Base-by-base conservation (phyloP, 2,329 filamentous ascomycete species). In the Ceratocystiopsis brevicomis region DNA sequence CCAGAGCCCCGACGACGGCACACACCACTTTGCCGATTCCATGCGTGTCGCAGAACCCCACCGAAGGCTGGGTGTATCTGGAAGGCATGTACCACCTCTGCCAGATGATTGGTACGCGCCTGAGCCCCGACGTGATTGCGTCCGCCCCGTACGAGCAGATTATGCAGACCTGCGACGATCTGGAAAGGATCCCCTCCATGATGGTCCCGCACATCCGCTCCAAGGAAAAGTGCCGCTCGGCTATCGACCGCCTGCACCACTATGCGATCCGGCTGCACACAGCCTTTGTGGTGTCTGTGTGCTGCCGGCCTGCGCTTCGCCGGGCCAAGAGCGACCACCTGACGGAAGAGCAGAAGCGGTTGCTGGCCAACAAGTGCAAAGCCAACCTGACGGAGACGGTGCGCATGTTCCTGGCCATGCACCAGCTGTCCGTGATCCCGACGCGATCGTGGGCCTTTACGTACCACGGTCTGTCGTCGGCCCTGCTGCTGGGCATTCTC, bases 401-500 rank as follows among this genome's bases (percentile, higher is more conserved):
- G 12, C 68, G 72, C 37, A 79, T 78, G 74, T 79, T 78, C 53
- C 60, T 79, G 18, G 71, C 74, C 15, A 79, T 79, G 75, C 74
- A 79, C 54, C 74, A 77, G 48, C 59, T 79, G 30, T 78, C 73
- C 2, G 70, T 76, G 10, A 78, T 78, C 39, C 75, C 75, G 1
- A 79, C 75, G 0, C 63, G 75, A 21, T 78, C 72, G 45, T 79
- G 75, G 75, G 74, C 75, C 0, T 78, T 78, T 47, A 79, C 75
- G 1, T 78, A 78, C 45, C 73, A 79, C 51, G 73, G 75, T 1
- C 64, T 79, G 9, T 78, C 74, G 10, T 79, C 75, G 0, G 75
- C 75, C 1, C 64, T 79, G 4, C 61, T 79, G 4, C 67, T 79
- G 10, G 74, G 74, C 15, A 76, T 79, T 41, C 54, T 78, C 1